Evolutionary conservation across 1,284 basidiomycete genomes (phyloP).

Genomic region (Leccinum solheimii): DNA sequence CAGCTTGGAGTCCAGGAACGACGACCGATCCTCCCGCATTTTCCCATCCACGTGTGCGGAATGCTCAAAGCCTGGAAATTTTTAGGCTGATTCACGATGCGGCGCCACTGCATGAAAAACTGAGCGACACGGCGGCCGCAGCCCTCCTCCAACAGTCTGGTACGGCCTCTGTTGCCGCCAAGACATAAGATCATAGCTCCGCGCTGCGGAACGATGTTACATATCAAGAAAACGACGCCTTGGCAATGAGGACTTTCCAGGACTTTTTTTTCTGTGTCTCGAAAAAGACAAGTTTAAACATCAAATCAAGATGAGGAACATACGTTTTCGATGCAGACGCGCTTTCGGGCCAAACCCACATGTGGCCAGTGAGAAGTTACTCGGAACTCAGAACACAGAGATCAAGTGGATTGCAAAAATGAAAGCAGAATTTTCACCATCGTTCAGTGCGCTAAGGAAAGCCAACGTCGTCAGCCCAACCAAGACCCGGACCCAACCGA

Average conservation of each 20-base stretch:
- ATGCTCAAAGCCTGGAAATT: background rate
- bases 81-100: background rate
- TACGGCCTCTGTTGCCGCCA: background rate
- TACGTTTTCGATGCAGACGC: background rate
- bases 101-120: background rate
- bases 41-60: background rate
- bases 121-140: background rate
- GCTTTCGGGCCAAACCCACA: background rate
- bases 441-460: slow-evolving; percentile 19
- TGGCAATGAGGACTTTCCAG: background rate
- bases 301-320: background rate
- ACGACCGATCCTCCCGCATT: background rate
- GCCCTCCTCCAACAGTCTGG: background rate
- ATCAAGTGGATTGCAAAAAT: background rate
- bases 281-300: background rate
- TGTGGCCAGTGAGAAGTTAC: background rate
- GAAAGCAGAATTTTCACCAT: background rate
- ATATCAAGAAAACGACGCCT: slow-evolving; percentile 1
- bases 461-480: slow-evolving; percentile 30
- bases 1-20: background rate
- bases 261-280: background rate
- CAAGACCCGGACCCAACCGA: slow-evolving; percentile 19
- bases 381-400: background rate
- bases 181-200: background rate
- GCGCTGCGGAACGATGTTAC: background rate